These are phyloP conservation scores for Apiospora koreana DNA, from an alignment of 2,329 filamentous ascomycete species.

Conservation along the genomic window DNA sequence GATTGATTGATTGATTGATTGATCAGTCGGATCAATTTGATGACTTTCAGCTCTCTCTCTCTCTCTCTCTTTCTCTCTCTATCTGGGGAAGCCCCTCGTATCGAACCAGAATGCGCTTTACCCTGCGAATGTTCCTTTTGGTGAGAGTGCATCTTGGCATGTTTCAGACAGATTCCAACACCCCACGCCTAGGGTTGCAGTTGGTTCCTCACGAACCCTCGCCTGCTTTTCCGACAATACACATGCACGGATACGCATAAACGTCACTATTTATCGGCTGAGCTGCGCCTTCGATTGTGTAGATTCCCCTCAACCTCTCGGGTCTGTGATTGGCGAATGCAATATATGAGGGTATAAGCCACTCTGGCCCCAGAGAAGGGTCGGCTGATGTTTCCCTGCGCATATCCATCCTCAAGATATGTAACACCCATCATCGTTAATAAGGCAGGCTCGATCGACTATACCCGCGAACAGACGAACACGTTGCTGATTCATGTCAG, in stretches of 20 bases:
- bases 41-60: background rate
- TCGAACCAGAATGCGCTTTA: background rate
- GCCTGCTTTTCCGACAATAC: background rate
- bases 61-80: background rate
- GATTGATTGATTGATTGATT: too few species aligned
- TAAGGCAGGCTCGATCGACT: background rate
- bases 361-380: background rate
- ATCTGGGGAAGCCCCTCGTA: background rate
- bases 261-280: background rate
- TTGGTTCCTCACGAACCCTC: background rate
- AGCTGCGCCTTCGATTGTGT: background rate
- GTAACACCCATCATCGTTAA: background rate
- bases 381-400: background rate
- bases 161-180: background rate
- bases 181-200: background rate
- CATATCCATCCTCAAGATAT: background rate
- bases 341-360: background rate
- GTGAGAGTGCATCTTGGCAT: background rate
- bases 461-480: slow-evolving; percentile 1
- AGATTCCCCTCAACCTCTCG: background rate
- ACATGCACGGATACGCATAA: background rate
- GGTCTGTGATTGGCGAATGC: background rate
- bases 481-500: background rate
- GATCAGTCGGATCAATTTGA: background rate
- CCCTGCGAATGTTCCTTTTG: slow-evolving; percentile 1